A percentile compares a stretch with the other conserved stretches of the same genome.
phyloP scores from a whole-genome alignment of 352 stramenopile species.

The Pythium sp. region DNA sequence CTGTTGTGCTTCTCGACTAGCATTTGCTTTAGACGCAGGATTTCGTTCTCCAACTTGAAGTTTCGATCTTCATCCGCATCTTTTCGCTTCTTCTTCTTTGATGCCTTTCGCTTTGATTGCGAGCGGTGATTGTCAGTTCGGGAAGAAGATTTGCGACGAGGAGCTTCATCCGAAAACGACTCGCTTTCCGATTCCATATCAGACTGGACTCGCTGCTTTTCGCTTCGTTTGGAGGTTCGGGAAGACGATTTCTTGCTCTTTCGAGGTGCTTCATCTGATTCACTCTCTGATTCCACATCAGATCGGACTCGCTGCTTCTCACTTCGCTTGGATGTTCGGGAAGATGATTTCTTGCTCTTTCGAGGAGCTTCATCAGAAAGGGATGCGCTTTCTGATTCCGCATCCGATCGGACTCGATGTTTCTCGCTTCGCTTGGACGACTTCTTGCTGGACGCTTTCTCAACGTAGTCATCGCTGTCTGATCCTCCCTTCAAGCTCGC shows the following conservation, averaged over 20 bases:
- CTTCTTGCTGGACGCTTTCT: slow-evolving; percentile 7
- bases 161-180: slow-evolving; percentile 3
- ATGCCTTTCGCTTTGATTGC: slow-evolving; percentile 4
- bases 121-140: not conserved
- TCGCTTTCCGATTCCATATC: not conserved
- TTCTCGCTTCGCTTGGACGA: not conserved
- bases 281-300: not conserved
- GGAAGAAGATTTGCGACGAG: slow-evolving; percentile 10
- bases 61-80: slow-evolving; percentile 37
- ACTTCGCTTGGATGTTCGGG: not conserved
- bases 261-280: slow-evolving; percentile 7
- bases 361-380: slow-evolving; percentile 6
- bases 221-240: not conserved
- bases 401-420: not conserved
- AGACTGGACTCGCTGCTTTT: slow-evolving; percentile 1
- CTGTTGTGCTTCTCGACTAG: slow-evolving; percentile 50
- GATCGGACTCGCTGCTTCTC: slow-evolving; percentile 1
- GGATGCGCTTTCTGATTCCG: slow-evolving; percentile 1
- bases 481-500: slow-evolving; percentile 6
- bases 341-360: slow-evolving; percentile 6
- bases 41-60: slow-evolving; percentile 56
- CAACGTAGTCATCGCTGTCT: slow-evolving; percentile 13
- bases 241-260: slow-evolving; percentile 10
- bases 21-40: slow-evolving; percentile 73
- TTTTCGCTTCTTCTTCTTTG: slow-evolving; percentile 22